phyloP scores from a whole-genome alignment of 345 rosid genomes.

The Salix arbutifolia region DNA sequence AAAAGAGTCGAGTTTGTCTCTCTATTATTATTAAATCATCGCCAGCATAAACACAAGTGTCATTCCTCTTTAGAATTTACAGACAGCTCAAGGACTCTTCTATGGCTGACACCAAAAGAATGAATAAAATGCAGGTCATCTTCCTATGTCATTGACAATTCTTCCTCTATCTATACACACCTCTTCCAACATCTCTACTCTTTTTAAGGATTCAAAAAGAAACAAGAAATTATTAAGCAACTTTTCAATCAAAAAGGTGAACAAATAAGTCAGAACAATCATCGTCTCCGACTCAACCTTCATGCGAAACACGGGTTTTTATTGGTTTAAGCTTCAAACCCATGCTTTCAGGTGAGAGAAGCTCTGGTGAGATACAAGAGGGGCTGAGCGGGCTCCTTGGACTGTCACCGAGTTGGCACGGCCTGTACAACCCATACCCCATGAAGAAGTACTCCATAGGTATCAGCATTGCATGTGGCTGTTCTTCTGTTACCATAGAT shows the following conservation, averaged over 20 bases:
- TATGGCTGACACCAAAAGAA: slow-evolving; percentile 62
- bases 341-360: slow-evolving; percentile 36
- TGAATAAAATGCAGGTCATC: slow-evolving; percentile 16
- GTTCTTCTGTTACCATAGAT: slow-evolving; percentile 35
- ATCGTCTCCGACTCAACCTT: neutral
- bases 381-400: slow-evolving; percentile 34
- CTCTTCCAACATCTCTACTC: slow-evolving; percentile 23
- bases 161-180: slow-evolving; percentile 32
- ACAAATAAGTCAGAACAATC: neutral
- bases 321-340: slow-evolving; percentile 32
- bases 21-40: slow-evolving; percentile 25
- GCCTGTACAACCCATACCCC: slow-evolving; percentile 31
- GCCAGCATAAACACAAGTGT: slow-evolving; percentile 22
- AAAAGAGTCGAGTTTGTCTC: neutral
- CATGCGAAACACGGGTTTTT: slow-evolving; percentile 14
- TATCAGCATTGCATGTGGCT: slow-evolving; percentile 30
- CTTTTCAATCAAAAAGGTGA: neutral
- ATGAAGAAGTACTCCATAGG: slow-evolving; percentile 33
- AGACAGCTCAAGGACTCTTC: slow-evolving; percentile 18
- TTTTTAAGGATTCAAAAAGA: slow-evolving; percentile 7
- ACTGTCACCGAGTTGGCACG: slow-evolving; percentile 20
- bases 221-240: slow-evolving; percentile 5
- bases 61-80: slow-evolving; percentile 27
- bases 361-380: slow-evolving; percentile 29
- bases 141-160: slow-evolving; percentile 10